Evolutionary conservation across 1,284 basidiomycete genomes (phyloP).

Genomic region (Ustilago bromivora): DNA sequence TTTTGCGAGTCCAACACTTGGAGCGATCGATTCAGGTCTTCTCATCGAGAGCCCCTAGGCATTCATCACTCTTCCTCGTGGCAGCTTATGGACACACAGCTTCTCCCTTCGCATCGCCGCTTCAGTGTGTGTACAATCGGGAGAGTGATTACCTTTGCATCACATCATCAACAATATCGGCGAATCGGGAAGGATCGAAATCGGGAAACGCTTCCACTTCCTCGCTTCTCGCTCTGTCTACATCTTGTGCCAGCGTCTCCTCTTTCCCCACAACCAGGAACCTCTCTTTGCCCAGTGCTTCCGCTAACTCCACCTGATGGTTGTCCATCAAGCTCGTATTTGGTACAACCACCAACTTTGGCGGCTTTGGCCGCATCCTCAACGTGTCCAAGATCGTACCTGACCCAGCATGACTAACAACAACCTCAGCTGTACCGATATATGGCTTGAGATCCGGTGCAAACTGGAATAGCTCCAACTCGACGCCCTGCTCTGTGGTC

Average conservation of each 20-base stretch:
- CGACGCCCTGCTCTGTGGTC: conserved; percentile 26
- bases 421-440: conserved; percentile 78
- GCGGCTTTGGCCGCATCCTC: conserved; percentile 72
- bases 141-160: conserved; percentile 20
- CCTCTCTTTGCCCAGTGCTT: conserved; percentile 73
- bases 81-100: background rate
- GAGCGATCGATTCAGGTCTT: background rate
- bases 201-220: conserved; percentile 30
- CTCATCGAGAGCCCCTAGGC: conserved; percentile 23
- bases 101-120: background rate
- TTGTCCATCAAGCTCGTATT: conserved; percentile 90
- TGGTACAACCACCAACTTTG: conserved; percentile 86
- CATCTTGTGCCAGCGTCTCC: conserved; percentile 27
- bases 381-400: conserved; percentile 93
- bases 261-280: conserved; percentile 35
- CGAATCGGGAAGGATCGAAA: conserved; percentile 43
- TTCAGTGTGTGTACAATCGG: background rate
- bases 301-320: conserved; percentile 90
- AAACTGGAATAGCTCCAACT: conserved; percentile 52
- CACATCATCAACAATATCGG: conserved; percentile 30
- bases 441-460: conserved; percentile 40
- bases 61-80: background rate
- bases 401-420: conserved; percentile 94
- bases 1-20: conserved; percentile 20
- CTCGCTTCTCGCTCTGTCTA: conserved; percentile 15